Base-by-base conservation (phyloP, 768 basidiomycete genomes). In the Boletus speciosus region DNA sequence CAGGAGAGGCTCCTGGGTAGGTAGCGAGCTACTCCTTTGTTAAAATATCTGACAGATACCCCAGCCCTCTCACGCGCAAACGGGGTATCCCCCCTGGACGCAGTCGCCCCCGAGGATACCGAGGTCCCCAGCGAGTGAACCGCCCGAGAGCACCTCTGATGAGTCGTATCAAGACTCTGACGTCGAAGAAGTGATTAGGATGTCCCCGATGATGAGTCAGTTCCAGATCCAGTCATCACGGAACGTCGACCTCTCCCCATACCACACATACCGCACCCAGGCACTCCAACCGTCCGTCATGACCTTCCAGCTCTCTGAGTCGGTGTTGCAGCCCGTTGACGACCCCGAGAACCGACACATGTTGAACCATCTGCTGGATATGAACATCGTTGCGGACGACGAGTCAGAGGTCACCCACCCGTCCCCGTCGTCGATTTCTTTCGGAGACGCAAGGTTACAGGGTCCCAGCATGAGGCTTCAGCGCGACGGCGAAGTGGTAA, bases 181-280 rank as follows among this genome's bases (percentile, higher is more conserved):
- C 37, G 49, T 34, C 36, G 66, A 67, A 25, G 70, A 68, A 27
- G 47, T 12, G 40, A 60, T 39, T 43, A 45, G 47, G 27, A 71
- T 72, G 64, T 70, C 56, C 2, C 71, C 67, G 47, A 65, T 72
- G 69, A 59, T 67, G 60, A 65, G 61, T 41, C 60, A 62, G 47
- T 72, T 72, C 19, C 69, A 71, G 48, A 38, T 70, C 23, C 66
- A 51, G 25, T 49, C 64, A 9, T 54, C 59, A 15, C 54, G 56
- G 35, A 52, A 42, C 47, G 12, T 54, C 43, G 47, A 48, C 46
- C 42, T 32, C 32, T 25, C 54, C 12, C 42, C 53, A 15, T 42
- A 50, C 3, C 56, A 59, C 37, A 43, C 35, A 35, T 34, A 56
- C 44, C 55, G 16, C 10, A 31, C 55, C 8, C 66, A 58, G 37